These are phyloP conservation scores for Aspergillus affinis DNA, from an alignment of 495 filamentous ascomycete species.

Conservation along the genomic window DNA sequence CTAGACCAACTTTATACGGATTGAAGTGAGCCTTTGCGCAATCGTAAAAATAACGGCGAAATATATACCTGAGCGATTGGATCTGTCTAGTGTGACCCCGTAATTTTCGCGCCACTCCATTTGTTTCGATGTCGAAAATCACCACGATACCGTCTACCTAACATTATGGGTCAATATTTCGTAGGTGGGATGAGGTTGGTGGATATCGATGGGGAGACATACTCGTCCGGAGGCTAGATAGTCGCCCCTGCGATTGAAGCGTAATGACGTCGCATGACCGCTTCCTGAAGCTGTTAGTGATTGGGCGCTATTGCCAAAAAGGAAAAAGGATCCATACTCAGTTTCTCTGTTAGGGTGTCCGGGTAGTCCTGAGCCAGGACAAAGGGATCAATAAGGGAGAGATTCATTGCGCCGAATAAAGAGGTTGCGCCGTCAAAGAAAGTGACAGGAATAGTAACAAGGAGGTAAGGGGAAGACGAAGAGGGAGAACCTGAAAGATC, in stretches of 20 bases:
- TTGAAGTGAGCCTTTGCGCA: conserved; percentile 20
- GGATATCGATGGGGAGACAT: conserved; percentile 22
- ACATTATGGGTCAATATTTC: conserved; percentile 15
- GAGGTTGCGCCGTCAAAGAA: neutral
- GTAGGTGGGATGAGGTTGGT: neutral
- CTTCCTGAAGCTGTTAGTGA: conserved; percentile 42
- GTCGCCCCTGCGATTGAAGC: conserved; percentile 92
- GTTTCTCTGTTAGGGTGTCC: conserved; percentile 78
- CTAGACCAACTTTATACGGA: conserved; percentile 74
- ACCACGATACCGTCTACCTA: conserved; percentile 87
- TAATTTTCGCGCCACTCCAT: conserved; percentile 89
- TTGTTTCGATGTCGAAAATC: conserved; percentile 95
- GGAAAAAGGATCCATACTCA: conserved; percentile 55
- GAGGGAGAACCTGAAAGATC: neutral
- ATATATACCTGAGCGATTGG: conserved; percentile 66
- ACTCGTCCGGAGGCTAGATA: conserved; percentile 90
- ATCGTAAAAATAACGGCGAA: conserved; percentile 3
- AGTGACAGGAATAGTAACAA: neutral
- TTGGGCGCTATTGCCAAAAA: neutral
- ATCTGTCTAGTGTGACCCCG: conserved; percentile 89
- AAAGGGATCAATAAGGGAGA: conserved; percentile 76
- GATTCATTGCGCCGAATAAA: conserved; percentile 59
- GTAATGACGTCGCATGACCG: conserved; percentile 67
- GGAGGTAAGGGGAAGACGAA: conserved; percentile 7
- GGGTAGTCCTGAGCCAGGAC: conserved; percentile 93